Evolutionary conservation across 148 eudicot genomes (phyloP), one percentile per base, ranked within the genome.

Genomic region (Nyssa sinensis): DNA sequence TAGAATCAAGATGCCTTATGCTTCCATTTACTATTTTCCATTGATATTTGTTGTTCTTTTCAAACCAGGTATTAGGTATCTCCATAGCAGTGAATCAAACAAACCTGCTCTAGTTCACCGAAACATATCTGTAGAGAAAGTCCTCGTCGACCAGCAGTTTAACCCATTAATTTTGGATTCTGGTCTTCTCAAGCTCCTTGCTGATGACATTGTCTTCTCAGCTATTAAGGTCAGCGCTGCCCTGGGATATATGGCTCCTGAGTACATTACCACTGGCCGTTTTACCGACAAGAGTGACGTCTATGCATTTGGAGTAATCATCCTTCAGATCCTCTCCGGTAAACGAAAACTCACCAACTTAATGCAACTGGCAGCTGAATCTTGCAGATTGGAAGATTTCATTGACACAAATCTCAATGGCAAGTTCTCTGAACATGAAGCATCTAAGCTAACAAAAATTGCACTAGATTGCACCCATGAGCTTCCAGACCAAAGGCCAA

Each of bases 281-380:
- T 95, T 95, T 79, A 95, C 99, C 12, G 96, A 90, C 61, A 90
- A 90, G 81, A 95, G 97, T 30, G 97, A 95, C 30, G 93, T 95
- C 14, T 95, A 95, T 62, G 88, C 99, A 37, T 95, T 87, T 62
- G 97, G 97, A 23, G 94, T 95, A 5, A 82, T 95, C 67, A 81
- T 91, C 65, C 85, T 93, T 7, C 96, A 95, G 79, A 81, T 95
- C 33, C 79, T 92, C 16, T 89, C 90, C 0, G 97, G 99, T 17
- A 85, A 91, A 75, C 88, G 82, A 64, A 79, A 64, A 57, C 90
- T 90, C 39, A 81, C 90, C 37, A 74, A 75, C 61, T 69, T 81
- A 16, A 86, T 80, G 79, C 73, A 88, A 73, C 49, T 77, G 41
- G 88, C 76, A 13, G 93, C 92, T 44, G 93, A 89, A 78, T 75